A percentile compares a stretch with the other conserved stretches of the same genome.
phyloP scores from a whole-genome alignment of 495 filamentous ascomycete species.

The Chaetomium fimeti region DNA sequence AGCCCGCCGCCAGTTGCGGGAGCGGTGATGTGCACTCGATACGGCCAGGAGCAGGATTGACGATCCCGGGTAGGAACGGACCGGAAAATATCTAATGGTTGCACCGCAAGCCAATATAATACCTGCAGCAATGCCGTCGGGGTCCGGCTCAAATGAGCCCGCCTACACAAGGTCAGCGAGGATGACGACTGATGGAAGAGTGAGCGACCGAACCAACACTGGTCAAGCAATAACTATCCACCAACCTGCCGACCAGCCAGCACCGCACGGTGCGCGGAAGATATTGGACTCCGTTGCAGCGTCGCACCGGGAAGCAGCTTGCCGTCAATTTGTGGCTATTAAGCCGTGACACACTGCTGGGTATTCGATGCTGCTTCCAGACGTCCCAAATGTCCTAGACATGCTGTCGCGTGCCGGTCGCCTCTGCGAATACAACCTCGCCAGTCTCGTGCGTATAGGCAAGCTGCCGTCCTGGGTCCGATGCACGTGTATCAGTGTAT shows the following conservation, averaged over 20 bases:
- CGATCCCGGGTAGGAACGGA: constrained; percentile 12
- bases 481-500: constrained; percentile 1
- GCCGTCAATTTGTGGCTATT: constrained; percentile 16
- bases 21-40: neutral
- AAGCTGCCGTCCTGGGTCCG: constrained; percentile 20
- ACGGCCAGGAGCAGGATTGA: neutral
- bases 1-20: neutral
- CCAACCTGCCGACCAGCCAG: neutral
- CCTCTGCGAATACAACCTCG: constrained; percentile 21
- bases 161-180: constrained; percentile 4
- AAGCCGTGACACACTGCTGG: constrained; percentile 22
- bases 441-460: constrained; percentile 24
- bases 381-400: constrained; percentile 18
- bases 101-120: constrained; percentile 24
- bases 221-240: constrained; percentile 16
- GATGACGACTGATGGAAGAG: constrained; percentile 1
- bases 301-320: constrained; percentile 17
- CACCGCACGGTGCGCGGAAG: constrained; percentile 4
- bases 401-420: constrained; percentile 15
- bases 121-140: constrained; percentile 17
- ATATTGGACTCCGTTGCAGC: neutral
- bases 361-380: constrained; percentile 25
- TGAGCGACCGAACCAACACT: constrained; percentile 13
- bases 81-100: constrained; percentile 19
- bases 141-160: constrained; percentile 16